Evolutionary conservation across 345 rosid species (phyloP), one percentile per base, ranked within the genome.

Genomic region (Camelina laxa): DNA sequence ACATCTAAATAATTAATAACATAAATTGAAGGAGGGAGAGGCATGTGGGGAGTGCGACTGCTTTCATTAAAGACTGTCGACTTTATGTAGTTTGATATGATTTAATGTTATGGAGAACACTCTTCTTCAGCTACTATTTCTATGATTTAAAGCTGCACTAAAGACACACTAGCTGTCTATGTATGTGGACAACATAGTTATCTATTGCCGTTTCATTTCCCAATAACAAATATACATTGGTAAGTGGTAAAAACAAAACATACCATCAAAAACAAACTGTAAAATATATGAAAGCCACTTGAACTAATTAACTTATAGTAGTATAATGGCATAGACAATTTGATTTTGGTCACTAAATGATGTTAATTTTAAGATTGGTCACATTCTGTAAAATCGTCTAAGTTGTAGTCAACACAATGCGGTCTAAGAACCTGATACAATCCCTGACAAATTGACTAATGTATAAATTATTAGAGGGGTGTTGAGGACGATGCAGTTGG

Each of bases 1-100:
- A 27, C 44, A 42, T 16, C 55, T 50, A 51, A 57, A 36, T 30
- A 60, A 39, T 22, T 69, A 51, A 33, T 9, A 69, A 55, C 41
- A 62, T 61, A 63, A 63, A 70, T 63, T 71, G 62, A 56, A 71
- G 36, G 67, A 27, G 47, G 45, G 36, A 55, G 66, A 63, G 70
- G 60, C 80, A 76, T 64, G 60, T 70, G 75, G 66, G 66, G 33
- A 70, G 71, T 69, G 64, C 61, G 69, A 62, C 11, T 69, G 64
- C 60, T 70, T 47, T 63, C 66, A 76, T 56, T 56, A 63, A 76
- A 56, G 53, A 22, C 38, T 27, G 60, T 70, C 60, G 38, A 63
- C 50, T 70, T 55, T 56, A 36, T 56, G 31, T 54, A 35, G 54
- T 22, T 63, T 45, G 53, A 47, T 54, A 69, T 38, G 67, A 47